Base-by-base conservation (phyloP, 2,329 filamentous ascomycete genomes). In the Botrytis cinerea region DNA sequence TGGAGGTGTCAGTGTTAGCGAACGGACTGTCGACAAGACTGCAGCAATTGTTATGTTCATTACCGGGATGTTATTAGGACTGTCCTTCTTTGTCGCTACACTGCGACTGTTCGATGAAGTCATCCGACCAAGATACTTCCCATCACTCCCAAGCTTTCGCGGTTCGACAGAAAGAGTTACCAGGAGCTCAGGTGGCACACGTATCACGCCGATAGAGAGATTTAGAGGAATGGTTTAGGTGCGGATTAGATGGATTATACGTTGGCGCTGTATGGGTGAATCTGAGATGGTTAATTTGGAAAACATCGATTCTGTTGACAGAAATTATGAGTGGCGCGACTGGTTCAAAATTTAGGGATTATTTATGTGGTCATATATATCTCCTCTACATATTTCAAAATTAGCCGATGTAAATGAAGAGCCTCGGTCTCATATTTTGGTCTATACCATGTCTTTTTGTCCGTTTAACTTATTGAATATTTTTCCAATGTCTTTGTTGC, bases 11-110 rank as follows among this genome's bases (percentile, higher is more conserved):
- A 38, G 9, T 32, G 40, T 68, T 40, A 48, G 66, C 25, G n/a
- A 57, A 22, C 3, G 48, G 35, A 3, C 8, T 43, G 5, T 68
- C 10, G 25, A 40, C 35, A 54, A n/a, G 48, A 57, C 35, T 14
- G 48, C 40, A 57, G 66, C 66, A 40, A 43, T 68, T 10, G n/a
- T 68, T 5, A 68, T 68, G 66, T 68, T 68, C 9, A 40, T 68
- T 12, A 6, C 43, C 22, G 66, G 66, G 14, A 68, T 68, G 48
- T 22, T 68, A 7, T 28, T 57, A 7, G 66, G 66, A 32, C 16
- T 68, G 3, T 28, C 54, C 18, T 28, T 57, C 38, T 68, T 68
- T 28, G 6, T 57, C 10, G 40, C 43, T 20, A 68, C 66, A n/a
- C 48, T 57, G n/a, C n/a, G n/a, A 16, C 10, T 68, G 12, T 68